Evolutionary conservation across 768 basidiomycete genomes (phyloP), one percentile per base, ranked within the genome.

Genomic region (Boletales sp.): DNA sequence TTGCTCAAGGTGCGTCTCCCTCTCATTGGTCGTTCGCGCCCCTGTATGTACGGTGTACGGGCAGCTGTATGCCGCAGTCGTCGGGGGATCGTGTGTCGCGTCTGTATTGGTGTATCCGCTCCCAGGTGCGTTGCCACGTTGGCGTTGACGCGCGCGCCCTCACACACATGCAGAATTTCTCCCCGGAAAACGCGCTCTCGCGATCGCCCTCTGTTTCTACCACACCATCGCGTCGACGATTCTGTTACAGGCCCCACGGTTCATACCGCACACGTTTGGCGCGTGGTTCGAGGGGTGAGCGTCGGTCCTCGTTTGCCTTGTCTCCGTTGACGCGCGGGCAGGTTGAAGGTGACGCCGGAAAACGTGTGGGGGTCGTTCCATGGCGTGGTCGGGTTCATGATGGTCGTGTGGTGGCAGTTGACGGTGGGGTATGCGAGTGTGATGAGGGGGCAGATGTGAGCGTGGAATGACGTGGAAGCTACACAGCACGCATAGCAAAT

Each of bases 141-240:
- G 35, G 44, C 36, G 25, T 28, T 28, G 21, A 35, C 31, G 35
- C 11, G 25, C 25, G 15, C 17, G 9, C 54, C 11, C 34, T 35
- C 5, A 37, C 8, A 9, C 36, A 17, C 36, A 37, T 6, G n/a
- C 11, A 88, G 90, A 92, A 57, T 90, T 87, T 66, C 70, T 92
- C 3, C 90, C 90, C 0, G 89, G 89, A 11, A 93, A 93, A 71
- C 82, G 90, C 14, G 90, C 87, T 0, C 67, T 92, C 9, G 90
- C 86, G 2, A 83, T 93, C 28, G 81, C 75, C 10, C 77, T 93
- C 2, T 83, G 84, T 54, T 58, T 90, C 13, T 93, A 92, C 65
- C 90, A 93, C 65, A 82, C 74, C 50, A 67, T 84, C 31, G 76
- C 76, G 44, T 88, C 89, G 1, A 90, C 88, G 3, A 69, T 90